phyloP scores from a whole-genome alignment of 306 rosid genomes.

The Mucuna pruriens region DNA sequence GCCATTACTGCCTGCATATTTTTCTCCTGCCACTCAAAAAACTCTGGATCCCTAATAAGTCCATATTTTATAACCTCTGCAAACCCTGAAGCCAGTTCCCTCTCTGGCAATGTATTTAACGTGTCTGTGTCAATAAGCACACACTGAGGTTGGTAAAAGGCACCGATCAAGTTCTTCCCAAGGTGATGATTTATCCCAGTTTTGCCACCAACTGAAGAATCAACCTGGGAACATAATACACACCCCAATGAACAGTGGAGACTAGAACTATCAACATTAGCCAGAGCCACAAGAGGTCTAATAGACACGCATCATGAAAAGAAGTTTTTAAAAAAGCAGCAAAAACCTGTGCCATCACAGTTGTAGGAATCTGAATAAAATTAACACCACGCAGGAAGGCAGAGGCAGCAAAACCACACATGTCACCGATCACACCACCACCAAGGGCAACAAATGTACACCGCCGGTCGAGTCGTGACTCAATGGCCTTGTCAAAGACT shows the following conservation, averaged over 20 bases:
- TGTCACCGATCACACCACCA: conserved; percentile 95
- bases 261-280: background rate
- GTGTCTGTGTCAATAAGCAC: conserved; percentile 93
- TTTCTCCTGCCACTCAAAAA: conserved; percentile 97
- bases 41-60: conserved; percentile 85
- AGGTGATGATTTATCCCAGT: conserved; percentile 94
- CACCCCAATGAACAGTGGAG: background rate
- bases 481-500: conserved; percentile 95
- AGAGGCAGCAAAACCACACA: conserved; percentile 97
- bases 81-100: conserved; percentile 92
- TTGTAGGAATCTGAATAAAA: conserved; percentile 96
- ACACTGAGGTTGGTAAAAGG: conserved; percentile 94
- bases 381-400: conserved; percentile 88
- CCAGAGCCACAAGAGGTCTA: background rate
- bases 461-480: conserved; percentile 75
- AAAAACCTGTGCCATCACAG: conserved; percentile 93
- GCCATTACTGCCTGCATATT: conserved; percentile 76
- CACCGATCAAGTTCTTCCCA: conserved; percentile 96
- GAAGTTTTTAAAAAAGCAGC: background rate
- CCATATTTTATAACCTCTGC: conserved; percentile 96
- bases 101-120: conserved; percentile 75
- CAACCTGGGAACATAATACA: conserved; percentile 64
- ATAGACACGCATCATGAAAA: background rate
- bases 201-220: conserved; percentile 99
- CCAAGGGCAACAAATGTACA: conserved; percentile 96